Percentiles rank a stretch among this genome's conserved stretches.
These are phyloP conservation scores for Volvox africanus DNA, from an alignment of 139 green algal genomes.

Conservation along the genomic window DNA sequence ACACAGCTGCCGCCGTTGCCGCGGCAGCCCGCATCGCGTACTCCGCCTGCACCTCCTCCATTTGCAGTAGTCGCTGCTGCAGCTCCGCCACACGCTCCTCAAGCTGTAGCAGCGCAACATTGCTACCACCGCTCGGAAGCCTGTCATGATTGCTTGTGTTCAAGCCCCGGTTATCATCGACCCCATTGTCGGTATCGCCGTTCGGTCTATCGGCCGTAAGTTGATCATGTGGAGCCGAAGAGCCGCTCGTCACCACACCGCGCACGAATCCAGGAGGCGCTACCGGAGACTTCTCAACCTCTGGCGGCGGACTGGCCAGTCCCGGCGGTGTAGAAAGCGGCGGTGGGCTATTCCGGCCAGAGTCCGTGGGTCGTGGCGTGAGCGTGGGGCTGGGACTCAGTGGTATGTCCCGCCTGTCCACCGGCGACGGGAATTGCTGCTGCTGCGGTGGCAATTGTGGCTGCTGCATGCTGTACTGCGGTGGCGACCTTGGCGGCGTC, in stretches of 20 bases:
- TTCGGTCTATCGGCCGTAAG: not conserved
- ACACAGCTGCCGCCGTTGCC: not conserved
- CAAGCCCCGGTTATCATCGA: too few relatives aligned
- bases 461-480: not conserved
- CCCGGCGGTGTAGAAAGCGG: not conserved
- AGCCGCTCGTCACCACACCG: not conserved
- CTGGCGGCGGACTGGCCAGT: not conserved
- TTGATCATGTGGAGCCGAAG: not conserved
- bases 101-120: not conserved
- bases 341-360: not conserved
- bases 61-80: not conserved
- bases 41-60: slow-evolving; percentile 8
- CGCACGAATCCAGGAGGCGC: not conserved
- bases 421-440: not conserved
- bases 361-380: not conserved
- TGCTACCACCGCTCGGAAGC: not conserved
- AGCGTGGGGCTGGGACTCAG: not conserved
- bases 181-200: too few relatives aligned
- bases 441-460: not conserved
- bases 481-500: not conserved
- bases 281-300: not conserved
- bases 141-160: not conserved
- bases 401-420: not conserved
- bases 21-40: not conserved
- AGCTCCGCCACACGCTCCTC: not conserved